Conservation (phyloP, 129 eudicot genomes). For the Tagetes erecta region DNA sequence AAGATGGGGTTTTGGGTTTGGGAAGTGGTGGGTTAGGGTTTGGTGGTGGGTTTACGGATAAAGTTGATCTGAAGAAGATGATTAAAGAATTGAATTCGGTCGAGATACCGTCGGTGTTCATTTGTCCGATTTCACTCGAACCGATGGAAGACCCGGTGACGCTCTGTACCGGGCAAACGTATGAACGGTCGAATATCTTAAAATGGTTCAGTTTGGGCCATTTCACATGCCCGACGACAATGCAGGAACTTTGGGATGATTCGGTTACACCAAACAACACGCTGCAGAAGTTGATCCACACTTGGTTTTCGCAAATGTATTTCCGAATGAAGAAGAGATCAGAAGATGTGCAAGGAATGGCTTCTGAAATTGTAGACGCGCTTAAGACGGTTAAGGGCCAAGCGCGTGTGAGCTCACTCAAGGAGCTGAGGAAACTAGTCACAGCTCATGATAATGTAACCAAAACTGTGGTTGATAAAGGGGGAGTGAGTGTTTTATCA, state of each 20-base stretch:
- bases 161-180: conserved; percentile 58
- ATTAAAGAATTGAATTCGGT: conserved; percentile 31
- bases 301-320: conserved; percentile 49
- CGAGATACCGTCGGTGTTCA: conserved; percentile 52
- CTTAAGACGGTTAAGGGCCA: conserved; percentile 43
- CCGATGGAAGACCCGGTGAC: conserved; percentile 58
- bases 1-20: conserved; percentile 58
- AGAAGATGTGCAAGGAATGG: conserved; percentile 44
- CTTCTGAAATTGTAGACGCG: conserved; percentile 29
- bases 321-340: conserved; percentile 45
- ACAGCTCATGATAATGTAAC: conserved; percentile 23
- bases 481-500: conserved; percentile 37
- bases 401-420: conserved; percentile 39
- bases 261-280: conserved; percentile 46
- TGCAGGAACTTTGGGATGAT: conserved; percentile 66
- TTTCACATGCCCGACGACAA: conserved; percentile 53
- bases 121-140: conserved; percentile 53
- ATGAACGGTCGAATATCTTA: conserved; percentile 43
- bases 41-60: conserved; percentile 44
- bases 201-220: conserved; percentile 51
- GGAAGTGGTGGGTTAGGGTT: conserved; percentile 43
- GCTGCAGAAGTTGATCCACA: conserved; percentile 36
- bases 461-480: conserved; percentile 28
- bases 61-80: conserved; percentile 49
- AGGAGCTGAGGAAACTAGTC: conserved; percentile 35